Evolutionary conservation across 768 basidiomycete genomes (phyloP).

Genomic region (Leucosporidium creatinivorum): DNA sequence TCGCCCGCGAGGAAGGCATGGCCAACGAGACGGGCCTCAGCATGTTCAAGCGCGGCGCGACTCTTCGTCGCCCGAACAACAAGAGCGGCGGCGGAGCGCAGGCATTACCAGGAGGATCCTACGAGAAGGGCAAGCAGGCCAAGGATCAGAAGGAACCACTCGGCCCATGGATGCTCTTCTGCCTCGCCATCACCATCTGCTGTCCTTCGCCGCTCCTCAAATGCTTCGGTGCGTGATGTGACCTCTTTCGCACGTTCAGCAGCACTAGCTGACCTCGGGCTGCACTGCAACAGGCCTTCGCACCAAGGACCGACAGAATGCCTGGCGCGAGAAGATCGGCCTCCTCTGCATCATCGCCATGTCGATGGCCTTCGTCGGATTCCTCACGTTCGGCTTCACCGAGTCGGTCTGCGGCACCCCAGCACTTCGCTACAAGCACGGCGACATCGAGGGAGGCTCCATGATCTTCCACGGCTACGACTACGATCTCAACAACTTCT

Average conservation of each 20-base stretch:
- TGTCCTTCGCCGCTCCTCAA: slow-evolving; percentile 71
- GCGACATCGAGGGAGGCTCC: slow-evolving; percentile 64
- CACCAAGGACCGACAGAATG: slow-evolving; percentile 86
- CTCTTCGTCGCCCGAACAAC: slow-evolving; percentile 56
- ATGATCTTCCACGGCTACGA: slow-evolving; percentile 91
- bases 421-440: slow-evolving; percentile 71
- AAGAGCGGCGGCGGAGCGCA: slow-evolving; percentile 42
- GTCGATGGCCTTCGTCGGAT: slow-evolving; percentile 93
- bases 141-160: slow-evolving; percentile 79
- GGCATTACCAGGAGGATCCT: slow-evolving; percentile 37
- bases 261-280: too few species aligned
- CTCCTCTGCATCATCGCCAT: slow-evolving; percentile 66
- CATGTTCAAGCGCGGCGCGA: slow-evolving; percentile 80
- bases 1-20: slow-evolving; percentile 81
- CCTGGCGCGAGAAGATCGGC: slow-evolving; percentile 98
- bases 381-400: slow-evolving; percentile 97
- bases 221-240: slow-evolving; percentile 60
- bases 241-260: too few species aligned
- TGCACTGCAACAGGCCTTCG: slow-evolving; percentile 56
- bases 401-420: slow-evolving; percentile 85
- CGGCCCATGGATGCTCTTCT: slow-evolving; percentile 92
- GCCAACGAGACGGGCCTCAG: slow-evolving; percentile 78
- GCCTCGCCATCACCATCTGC: slow-evolving; percentile 70
- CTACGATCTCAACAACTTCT: slow-evolving; percentile 82
- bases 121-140: slow-evolving; percentile 40